Evolutionary conservation across 2,329 filamentous ascomycete species (phyloP).

Genomic region (Periconia digitata): DNA sequence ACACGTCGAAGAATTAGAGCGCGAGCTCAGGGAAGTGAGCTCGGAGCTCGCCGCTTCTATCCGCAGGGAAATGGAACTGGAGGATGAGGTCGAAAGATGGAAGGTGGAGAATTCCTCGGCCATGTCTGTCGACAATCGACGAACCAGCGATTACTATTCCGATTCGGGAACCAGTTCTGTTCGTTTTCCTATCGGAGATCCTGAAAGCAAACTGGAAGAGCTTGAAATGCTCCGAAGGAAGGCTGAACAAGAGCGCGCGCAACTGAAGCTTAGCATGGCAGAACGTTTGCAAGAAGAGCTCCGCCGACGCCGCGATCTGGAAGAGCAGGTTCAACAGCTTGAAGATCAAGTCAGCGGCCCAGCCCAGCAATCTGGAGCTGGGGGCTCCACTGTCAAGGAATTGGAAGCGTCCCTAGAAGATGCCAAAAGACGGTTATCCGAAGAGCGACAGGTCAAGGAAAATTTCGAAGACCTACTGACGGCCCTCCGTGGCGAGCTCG

Average conservation of each 20-base stretch:
- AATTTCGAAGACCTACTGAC: constrained; percentile 92
- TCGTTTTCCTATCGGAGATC: constrained; percentile 68
- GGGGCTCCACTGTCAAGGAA: constrained; percentile 66
- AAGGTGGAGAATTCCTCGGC: constrained; percentile 71
- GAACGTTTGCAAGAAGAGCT: constrained; percentile 88
- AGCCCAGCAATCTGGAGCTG: constrained; percentile 26
- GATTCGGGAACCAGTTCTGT: constrained; percentile 89
- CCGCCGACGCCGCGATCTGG: constrained; percentile 70
- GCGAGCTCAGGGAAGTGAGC: constrained; percentile 91
- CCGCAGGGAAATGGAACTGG: constrained; percentile 90
- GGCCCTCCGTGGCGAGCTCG: constrained; percentile 79
- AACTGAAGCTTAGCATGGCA: constrained; percentile 80
- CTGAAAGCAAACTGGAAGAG: constrained; percentile 63
- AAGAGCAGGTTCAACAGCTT: constrained; percentile 80
- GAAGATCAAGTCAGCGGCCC: constrained; percentile 66
- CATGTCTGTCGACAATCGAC: constrained; percentile 61
- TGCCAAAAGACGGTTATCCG: constrained; percentile 74
- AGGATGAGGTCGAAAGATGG: constrained; percentile 86
- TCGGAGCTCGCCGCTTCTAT: constrained; percentile 91
- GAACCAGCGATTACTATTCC: constrained; percentile 97
- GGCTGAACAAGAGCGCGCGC: constrained; percentile 88
- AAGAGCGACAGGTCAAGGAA: constrained; percentile 84
- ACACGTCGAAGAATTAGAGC: constrained; percentile 85
- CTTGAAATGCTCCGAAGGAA: constrained; percentile 80
- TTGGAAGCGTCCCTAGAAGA: constrained; percentile 81